Evolutionary conservation across 768 basidiomycete genomes (phyloP), one percentile per base, ranked within the genome.

Genomic region (Podaxis sp.): DNA sequence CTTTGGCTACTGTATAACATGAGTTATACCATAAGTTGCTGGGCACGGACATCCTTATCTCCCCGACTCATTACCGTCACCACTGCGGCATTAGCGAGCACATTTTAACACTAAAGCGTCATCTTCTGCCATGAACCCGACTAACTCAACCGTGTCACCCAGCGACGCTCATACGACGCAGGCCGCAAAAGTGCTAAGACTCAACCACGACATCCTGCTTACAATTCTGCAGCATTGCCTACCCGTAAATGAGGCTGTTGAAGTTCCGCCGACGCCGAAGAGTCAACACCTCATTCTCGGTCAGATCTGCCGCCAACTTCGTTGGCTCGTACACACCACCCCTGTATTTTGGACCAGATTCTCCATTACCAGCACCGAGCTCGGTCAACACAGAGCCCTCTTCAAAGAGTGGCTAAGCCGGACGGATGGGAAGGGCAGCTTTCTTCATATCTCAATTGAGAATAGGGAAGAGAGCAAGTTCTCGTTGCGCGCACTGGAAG

Each of bases 401-500:
- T 62, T 46, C 11, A 22, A 46, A 44, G 60, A 62, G 41, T 62
- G 60, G 60, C 30, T 62, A 26, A 37, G 33, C 15, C 40, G 60
- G 5, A 51, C 52, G 17, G 44, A 37, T 10, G 52, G 4, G 30
- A 24, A 8, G 20, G 40, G 38, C 15, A 55, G 40, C 20, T 48
- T 53, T 24, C 41, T 44, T 49, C 53, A 53, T 48, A 55, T 62
- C 50, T 62, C 60, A 15, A 62, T 62, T 13, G 60, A 62, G 40
- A 62, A 62, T 15, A 54, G 22, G 41, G 52, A 55, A 41, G 60
- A 55, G 60, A 46, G 24, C 4, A 37, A 3, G 15, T 62, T 62
- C 44, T 62, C 60, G 15, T 17, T 22, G 40, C 40, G 7, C 20
- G 53, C 53, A 36, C 40, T 62, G 60, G 53, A 62, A 28, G 60